phyloP scores from a whole-genome alignment of 2,329 filamentous ascomycete genomes.

The Trichoderma arundinaceum region DNA sequence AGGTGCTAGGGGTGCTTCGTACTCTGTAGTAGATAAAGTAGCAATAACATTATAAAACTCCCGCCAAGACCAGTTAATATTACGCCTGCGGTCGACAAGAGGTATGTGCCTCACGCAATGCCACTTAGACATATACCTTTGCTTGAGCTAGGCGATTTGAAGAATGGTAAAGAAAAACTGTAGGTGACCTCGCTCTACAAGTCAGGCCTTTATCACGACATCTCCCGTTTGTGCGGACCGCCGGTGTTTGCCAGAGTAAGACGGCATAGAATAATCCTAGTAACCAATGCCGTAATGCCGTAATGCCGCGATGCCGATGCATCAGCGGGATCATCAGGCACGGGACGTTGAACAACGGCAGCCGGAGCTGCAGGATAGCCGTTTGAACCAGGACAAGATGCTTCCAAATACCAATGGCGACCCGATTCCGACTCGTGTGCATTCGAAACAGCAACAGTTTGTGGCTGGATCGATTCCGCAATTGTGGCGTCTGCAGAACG shows the following conservation, averaged over 20 bases:
- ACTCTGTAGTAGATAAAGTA: background rate
- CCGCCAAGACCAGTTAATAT: background rate
- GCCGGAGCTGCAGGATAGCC: conserved; percentile 18
- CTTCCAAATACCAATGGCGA: background rate
- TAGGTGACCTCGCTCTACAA: background rate
- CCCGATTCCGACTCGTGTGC: background rate
- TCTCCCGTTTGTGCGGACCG: background rate
- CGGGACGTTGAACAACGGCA: conserved; percentile 13
- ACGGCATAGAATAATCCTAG: background rate
- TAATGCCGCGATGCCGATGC: conserved; percentile 4
- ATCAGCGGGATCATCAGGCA: conserved; percentile 24
- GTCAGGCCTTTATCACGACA: background rate
- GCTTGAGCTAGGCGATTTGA: too few relatives aligned
- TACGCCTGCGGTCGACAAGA: background rate
- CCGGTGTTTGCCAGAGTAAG: background rate
- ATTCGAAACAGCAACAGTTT: background rate
- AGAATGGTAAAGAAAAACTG: background rate
- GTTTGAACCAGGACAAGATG: background rate
- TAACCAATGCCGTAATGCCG: background rate
- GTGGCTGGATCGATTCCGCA: conserved; percentile 1
- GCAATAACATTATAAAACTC: background rate
- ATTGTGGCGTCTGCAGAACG: background rate
- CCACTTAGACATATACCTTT: too few relatives aligned
- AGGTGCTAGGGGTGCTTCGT: background rate
- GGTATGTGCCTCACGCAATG: background rate